phyloP scores from a whole-genome alignment of 306 rosid species.

The Echinosophora koreensis region DNA sequence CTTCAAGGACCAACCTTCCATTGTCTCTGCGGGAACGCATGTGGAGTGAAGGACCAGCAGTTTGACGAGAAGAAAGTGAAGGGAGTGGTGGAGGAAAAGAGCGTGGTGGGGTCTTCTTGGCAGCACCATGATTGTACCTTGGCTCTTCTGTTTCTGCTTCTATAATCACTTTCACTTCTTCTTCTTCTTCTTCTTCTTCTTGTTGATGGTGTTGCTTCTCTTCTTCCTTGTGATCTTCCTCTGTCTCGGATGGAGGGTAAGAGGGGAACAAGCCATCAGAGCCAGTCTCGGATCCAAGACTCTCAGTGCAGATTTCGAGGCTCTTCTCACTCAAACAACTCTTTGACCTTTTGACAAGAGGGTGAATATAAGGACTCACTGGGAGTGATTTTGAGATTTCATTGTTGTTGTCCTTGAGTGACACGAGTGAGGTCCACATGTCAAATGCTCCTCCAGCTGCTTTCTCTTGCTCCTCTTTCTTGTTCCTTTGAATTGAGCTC shows the following conservation, averaged over 20 bases:
- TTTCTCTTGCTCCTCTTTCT: slow-evolving; percentile 49
- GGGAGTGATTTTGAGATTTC: slow-evolving; percentile 52
- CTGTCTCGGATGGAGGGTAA: slow-evolving; percentile 56
- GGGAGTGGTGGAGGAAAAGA: slow-evolving; percentile 81
- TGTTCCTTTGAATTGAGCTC: slow-evolving; percentile 57
- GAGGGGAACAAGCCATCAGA: slow-evolving; percentile 70
- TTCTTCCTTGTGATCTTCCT: slow-evolving; percentile 41
- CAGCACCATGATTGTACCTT: slow-evolving; percentile 44
- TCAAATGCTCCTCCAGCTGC: slow-evolving; percentile 48
- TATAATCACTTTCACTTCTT: slow-evolving; percentile 17
- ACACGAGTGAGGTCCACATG: slow-evolving; percentile 66
- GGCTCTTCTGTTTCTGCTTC: slow-evolving; percentile 42
- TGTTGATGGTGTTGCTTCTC: not conserved
- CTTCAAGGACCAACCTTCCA: slow-evolving; percentile 80
- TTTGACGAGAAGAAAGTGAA: slow-evolving; percentile 55
- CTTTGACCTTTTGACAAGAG: slow-evolving; percentile 71
- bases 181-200: too few species aligned
- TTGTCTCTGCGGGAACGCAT: slow-evolving; percentile 75
- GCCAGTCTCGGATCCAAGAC: slow-evolving; percentile 96
- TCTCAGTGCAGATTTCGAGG: slow-evolving; percentile 85
- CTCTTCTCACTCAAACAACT: slow-evolving; percentile 69
- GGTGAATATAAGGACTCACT: slow-evolving; percentile 73
- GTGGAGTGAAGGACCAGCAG: slow-evolving; percentile 58
- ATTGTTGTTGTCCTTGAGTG: slow-evolving; percentile 53
- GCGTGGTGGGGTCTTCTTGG: slow-evolving; percentile 49